These are phyloP conservation scores for Penicillium sp. DNA, from an alignment of 2,329 filamentous ascomycete species.

Conservation along the genomic window DNA sequence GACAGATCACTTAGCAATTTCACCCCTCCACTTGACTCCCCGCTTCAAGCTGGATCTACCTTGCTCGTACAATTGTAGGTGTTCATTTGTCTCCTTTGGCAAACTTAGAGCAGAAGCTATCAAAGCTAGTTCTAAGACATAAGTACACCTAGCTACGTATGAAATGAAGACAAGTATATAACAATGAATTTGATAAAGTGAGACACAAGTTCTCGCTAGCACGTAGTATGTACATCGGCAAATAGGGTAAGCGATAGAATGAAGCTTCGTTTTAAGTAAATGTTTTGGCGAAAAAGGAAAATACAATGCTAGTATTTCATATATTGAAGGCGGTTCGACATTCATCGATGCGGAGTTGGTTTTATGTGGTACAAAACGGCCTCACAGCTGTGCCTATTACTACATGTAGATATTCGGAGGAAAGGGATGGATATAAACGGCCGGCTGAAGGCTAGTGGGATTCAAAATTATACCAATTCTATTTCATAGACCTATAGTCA, in stretches of 20 bases:
- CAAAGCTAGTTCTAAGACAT: background rate
- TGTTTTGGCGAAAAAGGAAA: background rate
- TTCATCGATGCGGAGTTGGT: background rate
- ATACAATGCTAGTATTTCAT: background rate
- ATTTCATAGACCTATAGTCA: constrained; percentile 29
- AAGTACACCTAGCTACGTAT: background rate
- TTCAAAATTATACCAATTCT: constrained; percentile 23
- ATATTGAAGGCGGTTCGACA: background rate
- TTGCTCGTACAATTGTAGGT: background rate
- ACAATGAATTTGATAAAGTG: background rate
- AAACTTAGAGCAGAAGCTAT: background rate
- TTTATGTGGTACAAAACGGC: background rate
- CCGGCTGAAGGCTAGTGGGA: background rate
- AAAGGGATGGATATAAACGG: background rate
- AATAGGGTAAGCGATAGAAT: background rate
- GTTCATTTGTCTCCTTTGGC: background rate
- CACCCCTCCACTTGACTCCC: background rate
- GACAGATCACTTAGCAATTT: background rate
- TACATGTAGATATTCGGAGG: background rate
- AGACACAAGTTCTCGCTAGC: no score
- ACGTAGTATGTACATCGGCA: background rate
- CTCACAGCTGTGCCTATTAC: background rate
- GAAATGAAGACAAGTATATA: background rate
- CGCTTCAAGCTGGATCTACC: background rate
- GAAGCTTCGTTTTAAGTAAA: background rate